Conservation (phyloP, 768 basidiomycete species). For the Pisolithus tinctorius region DNA sequence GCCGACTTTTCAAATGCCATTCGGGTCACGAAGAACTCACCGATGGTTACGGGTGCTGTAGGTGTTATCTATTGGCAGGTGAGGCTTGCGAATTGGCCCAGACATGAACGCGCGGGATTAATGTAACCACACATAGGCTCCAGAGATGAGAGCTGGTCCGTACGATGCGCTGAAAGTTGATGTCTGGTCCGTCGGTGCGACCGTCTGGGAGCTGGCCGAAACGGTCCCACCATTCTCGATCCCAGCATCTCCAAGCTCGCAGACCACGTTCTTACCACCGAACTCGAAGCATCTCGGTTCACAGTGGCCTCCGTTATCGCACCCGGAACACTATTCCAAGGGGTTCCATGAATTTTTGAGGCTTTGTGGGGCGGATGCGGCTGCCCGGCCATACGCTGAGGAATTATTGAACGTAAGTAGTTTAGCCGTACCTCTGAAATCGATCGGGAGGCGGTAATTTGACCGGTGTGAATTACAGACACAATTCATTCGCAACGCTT, state of each 20-base stretch:
- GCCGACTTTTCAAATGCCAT: slow-evolving; percentile 82
- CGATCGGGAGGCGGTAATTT: background rate
- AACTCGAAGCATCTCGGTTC: slow-evolving; percentile 40
- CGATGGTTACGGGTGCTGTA: slow-evolving; percentile 49
- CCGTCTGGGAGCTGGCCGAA: slow-evolving; percentile 78
- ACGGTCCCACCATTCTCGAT: slow-evolving; percentile 67
- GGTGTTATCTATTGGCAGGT: slow-evolving; percentile 82
- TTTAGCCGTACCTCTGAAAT: background rate
- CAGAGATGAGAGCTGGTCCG: slow-evolving; percentile 63
- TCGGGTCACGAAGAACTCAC: slow-evolving; percentile 43
- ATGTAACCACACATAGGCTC: slow-evolving; percentile 36
- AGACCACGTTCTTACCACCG: slow-evolving; percentile 29
- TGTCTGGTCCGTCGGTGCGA: slow-evolving; percentile 77
- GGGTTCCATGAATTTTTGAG: slow-evolving; percentile 69
- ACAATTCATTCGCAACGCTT: slow-evolving; percentile 60
- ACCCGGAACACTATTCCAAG: slow-evolving; percentile 56
- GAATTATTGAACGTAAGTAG: slow-evolving; percentile 53
- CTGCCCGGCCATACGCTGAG: slow-evolving; percentile 46
- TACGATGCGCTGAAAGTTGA: slow-evolving; percentile 75
- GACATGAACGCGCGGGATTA: background rate
- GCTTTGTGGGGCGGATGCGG: slow-evolving; percentile 56
- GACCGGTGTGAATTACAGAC: slow-evolving; percentile 31
- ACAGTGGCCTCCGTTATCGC: slow-evolving; percentile 57
- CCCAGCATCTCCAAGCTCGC: slow-evolving; percentile 15
- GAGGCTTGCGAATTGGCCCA: slow-evolving; percentile 10